phyloP scores from a whole-genome alignment of 495 filamentous ascomycete genomes.

The Tuber melanosporum region DNA sequence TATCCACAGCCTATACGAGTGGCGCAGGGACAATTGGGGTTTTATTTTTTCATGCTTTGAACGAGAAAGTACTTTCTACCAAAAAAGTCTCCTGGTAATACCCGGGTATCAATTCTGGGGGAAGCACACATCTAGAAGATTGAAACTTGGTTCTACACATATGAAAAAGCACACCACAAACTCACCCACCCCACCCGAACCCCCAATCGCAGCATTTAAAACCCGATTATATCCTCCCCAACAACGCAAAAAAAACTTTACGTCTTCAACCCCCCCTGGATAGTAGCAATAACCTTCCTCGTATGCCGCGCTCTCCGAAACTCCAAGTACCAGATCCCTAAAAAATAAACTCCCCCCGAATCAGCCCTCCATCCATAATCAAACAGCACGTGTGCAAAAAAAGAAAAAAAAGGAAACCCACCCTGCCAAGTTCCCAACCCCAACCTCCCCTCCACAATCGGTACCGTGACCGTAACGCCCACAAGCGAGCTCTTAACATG shows the following conservation, averaged over 20 bases:
- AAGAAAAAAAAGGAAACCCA: not conserved
- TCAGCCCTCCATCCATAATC: constrained; percentile 14
- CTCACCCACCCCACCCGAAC: not conserved
- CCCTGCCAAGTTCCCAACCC: constrained; percentile 61
- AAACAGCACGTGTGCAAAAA: not conserved
- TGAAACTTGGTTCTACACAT: too few species aligned
- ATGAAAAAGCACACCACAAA: not conserved
- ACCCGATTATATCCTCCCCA: not conserved
- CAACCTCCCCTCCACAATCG: constrained; percentile 77
- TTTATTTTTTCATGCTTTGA: not conserved
- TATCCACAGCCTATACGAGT: not conserved
- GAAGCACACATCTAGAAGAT: not conserved
- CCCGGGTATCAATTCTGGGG: not conserved
- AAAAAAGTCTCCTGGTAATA: not conserved
- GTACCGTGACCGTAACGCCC: constrained; percentile 79
- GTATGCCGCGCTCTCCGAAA: constrained; percentile 71
- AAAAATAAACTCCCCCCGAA: not conserved
- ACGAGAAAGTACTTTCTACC: not conserved
- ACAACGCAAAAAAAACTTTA: not conserved
- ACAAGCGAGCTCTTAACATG: constrained; percentile 89
- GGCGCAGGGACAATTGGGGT: not conserved
- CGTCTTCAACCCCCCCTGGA: constrained; percentile 64
- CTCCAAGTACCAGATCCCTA: constrained; percentile 92
- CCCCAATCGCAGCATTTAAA: not conserved
- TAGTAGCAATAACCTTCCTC: constrained; percentile 80